Evolutionary conservation across 345 rosid genomes (phyloP), one percentile per base, ranked within the genome.

Genomic region (Zanthoxylum bungeanum): DNA sequence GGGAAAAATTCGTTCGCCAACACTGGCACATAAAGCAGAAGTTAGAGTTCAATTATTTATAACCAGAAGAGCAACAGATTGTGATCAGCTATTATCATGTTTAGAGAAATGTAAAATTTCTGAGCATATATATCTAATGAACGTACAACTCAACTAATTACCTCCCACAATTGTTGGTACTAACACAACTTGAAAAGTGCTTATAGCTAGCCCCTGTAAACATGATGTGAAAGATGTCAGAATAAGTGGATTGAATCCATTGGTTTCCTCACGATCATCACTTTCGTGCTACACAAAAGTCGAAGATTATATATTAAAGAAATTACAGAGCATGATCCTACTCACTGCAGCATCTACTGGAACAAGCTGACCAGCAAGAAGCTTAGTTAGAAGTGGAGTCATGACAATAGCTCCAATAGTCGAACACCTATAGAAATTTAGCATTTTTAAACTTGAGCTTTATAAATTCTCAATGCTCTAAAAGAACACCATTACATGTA

Each of bases 301-400:
- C 31, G 11, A 17, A 9, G 52, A 10, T 19, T 28, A 56, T 63
- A 47, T 17, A 27, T 24, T 19, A 51, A 56, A 57, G 27, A 47
- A 52, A 52, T 14, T 49, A 42, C 31, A 25, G 70, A 70, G 58
- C 34, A 33, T 61, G 66, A 51, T 27, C 22, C 33, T 72, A 83
- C 94, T 81, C 78, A 95, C 99, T 6, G 80, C 96, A 73, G 98
- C 96, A 85, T 95, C 97, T 66, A 95, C 98, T 0, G 97, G 98
- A 83, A 95, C 99, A 81, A 95, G 99, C 83, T 95, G 99, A 55
- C 98, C 98, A 5, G 98, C 99, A 70, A 95, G 99, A 78, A 95
- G 93, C 91, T 90, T 92, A 25, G 99, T 95, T 34, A 92, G 96
- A 73, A 95, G 96, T 46, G 99, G 99, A 30, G 99, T 95, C 99